Evolutionary conservation across 306 rosid genomes (phyloP).

Genomic region (Prunus kanzakura): DNA sequence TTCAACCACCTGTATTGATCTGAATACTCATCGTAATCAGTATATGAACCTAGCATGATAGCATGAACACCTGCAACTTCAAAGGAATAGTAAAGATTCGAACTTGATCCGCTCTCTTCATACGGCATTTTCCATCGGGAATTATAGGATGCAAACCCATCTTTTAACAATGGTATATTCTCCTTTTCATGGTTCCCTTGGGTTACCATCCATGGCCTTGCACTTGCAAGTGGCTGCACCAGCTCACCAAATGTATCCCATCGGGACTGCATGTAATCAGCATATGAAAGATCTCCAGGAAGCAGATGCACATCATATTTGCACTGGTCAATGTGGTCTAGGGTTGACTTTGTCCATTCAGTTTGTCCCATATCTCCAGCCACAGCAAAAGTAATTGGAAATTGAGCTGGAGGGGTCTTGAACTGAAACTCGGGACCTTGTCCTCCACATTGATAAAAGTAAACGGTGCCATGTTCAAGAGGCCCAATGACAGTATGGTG

Average conservation of each 20-base stretch:
- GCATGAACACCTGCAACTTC: slow-evolving; percentile 75
- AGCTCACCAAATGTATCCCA: slow-evolving; percentile 92
- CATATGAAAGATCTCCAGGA: slow-evolving; percentile 94
- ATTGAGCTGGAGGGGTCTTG: slow-evolving; percentile 80
- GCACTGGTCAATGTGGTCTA: slow-evolving; percentile 72
- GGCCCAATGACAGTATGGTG: slow-evolving; percentile 94
- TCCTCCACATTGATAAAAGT: slow-evolving; percentile 80
- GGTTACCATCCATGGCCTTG: slow-evolving; percentile 96
- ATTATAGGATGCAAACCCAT: slow-evolving; percentile 71
- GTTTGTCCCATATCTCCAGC: slow-evolving; percentile 95
- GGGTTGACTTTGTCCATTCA: slow-evolving; percentile 86
- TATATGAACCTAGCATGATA: slow-evolving; percentile 89
- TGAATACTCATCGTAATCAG: slow-evolving; percentile 68
- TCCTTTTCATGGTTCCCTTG: slow-evolving; percentile 93
- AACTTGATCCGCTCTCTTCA: slow-evolving; percentile 79
- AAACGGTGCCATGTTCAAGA: slow-evolving; percentile 55
- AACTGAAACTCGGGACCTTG: slow-evolving; percentile 72
- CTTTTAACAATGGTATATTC: slow-evolving; percentile 51
- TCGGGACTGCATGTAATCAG: slow-evolving; percentile 67
- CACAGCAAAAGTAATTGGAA: slow-evolving; percentile 82
- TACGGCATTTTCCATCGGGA: slow-evolving; percentile 95
- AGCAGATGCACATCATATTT: slow-evolving; percentile 77
- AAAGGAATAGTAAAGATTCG: slow-evolving; percentile 91
- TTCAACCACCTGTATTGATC: slow-evolving; percentile 86
- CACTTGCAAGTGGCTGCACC: slow-evolving; percentile 91